A percentile compares a stretch with the other conserved stretches of the same genome.
Conservation (phyloP, 2,329 filamentous ascomycete species). For the Cercospora zeae-maydis region DNA sequence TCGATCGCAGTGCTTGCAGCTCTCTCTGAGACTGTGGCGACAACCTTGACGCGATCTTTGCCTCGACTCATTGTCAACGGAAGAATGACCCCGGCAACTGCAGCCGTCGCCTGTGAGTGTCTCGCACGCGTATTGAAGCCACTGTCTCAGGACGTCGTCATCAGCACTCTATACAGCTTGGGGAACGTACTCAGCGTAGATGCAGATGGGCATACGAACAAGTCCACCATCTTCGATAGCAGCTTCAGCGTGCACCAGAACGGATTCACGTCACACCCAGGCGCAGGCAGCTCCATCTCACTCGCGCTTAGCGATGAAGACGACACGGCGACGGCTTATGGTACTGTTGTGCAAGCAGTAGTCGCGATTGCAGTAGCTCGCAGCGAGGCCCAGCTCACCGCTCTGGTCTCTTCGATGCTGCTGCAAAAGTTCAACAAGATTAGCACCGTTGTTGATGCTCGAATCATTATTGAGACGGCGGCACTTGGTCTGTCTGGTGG, state of each 20-base stretch:
- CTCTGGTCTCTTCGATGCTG: slow-evolving; percentile 89
- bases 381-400: slow-evolving; percentile 86
- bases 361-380: slow-evolving; percentile 81
- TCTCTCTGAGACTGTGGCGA: slow-evolving; percentile 67
- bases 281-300: slow-evolving; percentile 69
- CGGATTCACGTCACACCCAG: slow-evolving; percentile 28
- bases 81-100: slow-evolving; percentile 63
- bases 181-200: slow-evolving; percentile 87
- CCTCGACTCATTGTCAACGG: slow-evolving; percentile 86
- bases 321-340: slow-evolving; percentile 71
- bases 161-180: slow-evolving; percentile 93
- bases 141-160: slow-evolving; percentile 86
- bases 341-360: slow-evolving; percentile 91
- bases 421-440: slow-evolving; percentile 92
- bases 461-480: slow-evolving; percentile 80
- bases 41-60: slow-evolving; percentile 72
- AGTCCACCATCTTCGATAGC: slow-evolving; percentile 49
- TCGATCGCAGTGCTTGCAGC: slow-evolving; percentile 78
- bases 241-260: slow-evolving; percentile 20
- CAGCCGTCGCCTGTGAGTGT: slow-evolving; percentile 76
- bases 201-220: slow-evolving; percentile 51
- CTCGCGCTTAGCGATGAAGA: slow-evolving; percentile 70
- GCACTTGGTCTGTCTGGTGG: slow-evolving; percentile 72
- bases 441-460: slow-evolving; percentile 72
- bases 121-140: slow-evolving; percentile 76